Evolutionary conservation across 2,329 filamentous ascomycete genomes (phyloP).

Genomic region (Ustulina deusta): DNA sequence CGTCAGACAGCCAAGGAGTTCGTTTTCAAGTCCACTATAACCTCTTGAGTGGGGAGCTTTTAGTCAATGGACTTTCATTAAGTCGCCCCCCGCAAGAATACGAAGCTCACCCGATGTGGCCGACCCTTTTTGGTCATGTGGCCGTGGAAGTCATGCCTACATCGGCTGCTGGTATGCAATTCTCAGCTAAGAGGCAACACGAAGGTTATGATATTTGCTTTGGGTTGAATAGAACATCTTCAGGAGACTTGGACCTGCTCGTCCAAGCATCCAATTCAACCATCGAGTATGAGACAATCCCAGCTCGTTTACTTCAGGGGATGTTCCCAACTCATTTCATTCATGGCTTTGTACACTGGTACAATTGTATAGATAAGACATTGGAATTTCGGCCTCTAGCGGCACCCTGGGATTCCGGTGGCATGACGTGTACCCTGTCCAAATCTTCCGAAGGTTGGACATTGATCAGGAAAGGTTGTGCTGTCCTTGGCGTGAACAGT

Average conservation of each 20-base stretch:
- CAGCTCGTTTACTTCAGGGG: slow-evolving; percentile 11
- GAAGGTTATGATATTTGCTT: slow-evolving; percentile 16
- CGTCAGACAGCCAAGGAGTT: not conserved
- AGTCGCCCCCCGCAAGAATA: slow-evolving; percentile 61
- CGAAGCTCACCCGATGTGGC: slow-evolving; percentile 55
- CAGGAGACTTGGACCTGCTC: slow-evolving; percentile 8
- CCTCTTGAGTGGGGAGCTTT: slow-evolving; percentile 62
- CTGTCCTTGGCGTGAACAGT: slow-evolving; percentile 14
- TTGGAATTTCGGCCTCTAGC: slow-evolving; percentile 21
- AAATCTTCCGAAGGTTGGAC: slow-evolving; percentile 14
- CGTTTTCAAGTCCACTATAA: slow-evolving; percentile 58
- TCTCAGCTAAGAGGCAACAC: slow-evolving; percentile 51
- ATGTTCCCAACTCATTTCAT: slow-evolving; percentile 27
- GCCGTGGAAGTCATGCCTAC: slow-evolving; percentile 60
- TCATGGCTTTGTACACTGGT: slow-evolving; percentile 34
- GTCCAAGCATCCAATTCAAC: slow-evolving; percentile 20
- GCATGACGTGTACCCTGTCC: slow-evolving; percentile 8
- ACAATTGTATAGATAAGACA: slow-evolving; percentile 9
- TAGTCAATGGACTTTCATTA: slow-evolving; percentile 64
- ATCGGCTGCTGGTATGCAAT: slow-evolving; percentile 54
- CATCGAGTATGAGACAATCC: slow-evolving; percentile 27
- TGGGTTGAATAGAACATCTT: not conserved
- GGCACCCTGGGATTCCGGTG: not conserved
- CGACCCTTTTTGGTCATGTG: slow-evolving; percentile 57
- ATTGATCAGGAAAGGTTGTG: not conserved